These are phyloP conservation scores for Tricholoma terreum DNA, from an alignment of 768 basidiomycete species.

Conservation along the genomic window DNA sequence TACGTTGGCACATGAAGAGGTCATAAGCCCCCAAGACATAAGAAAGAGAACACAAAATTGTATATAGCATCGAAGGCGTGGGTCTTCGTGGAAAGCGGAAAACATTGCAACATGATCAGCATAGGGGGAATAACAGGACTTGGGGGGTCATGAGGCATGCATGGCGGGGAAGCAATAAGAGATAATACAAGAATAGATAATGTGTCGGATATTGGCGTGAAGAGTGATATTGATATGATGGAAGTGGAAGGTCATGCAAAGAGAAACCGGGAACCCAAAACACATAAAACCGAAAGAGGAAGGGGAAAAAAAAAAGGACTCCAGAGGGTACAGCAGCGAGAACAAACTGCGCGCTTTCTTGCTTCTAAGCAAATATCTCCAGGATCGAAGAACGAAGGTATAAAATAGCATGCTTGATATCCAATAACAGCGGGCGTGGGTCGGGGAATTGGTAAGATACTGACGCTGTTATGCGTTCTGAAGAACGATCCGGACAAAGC, in stretches of 20 bases:
- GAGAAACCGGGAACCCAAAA: constrained; percentile 5
- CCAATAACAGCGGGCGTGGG: background rate
- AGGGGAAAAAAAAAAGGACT: background rate
- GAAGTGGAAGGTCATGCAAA: constrained; percentile 3
- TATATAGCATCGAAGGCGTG: constrained; percentile 7
- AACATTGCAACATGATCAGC: background rate
- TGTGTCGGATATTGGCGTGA: background rate
- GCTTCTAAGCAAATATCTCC: background rate
- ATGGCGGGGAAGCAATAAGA: background rate
- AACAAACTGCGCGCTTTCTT: background rate
- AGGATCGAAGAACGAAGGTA: background rate
- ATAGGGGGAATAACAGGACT: background rate
- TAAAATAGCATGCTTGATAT: background rate
- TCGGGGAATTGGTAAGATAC: too few relatives aligned
- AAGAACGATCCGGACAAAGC: constrained; percentile 58
- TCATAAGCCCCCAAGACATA: background rate
- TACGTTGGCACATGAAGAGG: constrained; percentile 7
- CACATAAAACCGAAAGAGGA: background rate
- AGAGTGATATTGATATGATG: background rate
- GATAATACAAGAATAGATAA: constrained; percentile 13
- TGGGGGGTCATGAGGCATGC: background rate
- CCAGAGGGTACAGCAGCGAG: background rate
- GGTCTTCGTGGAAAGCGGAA: background rate
- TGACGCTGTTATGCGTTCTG: constrained; percentile 36
- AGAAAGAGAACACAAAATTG: background rate